Percentiles rank a stretch among this genome's conserved stretches.
These are phyloP conservation scores for Debaryomyces castellii DNA, from an alignment of 805 yeast species.

Conservation along the genomic window DNA sequence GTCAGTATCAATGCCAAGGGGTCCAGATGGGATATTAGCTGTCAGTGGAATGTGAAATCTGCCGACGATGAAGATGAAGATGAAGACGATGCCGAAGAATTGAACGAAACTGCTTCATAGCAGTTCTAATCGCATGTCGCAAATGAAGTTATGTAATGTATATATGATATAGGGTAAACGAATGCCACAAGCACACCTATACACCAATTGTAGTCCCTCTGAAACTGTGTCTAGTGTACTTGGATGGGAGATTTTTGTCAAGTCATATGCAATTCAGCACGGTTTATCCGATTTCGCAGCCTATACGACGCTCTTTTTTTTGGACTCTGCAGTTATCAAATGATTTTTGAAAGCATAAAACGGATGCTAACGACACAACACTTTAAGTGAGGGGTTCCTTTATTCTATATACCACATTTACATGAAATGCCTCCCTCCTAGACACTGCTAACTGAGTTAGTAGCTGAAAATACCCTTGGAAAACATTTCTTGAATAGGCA, in stretches of 20 bases:
- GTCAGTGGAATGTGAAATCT: slow-evolving; percentile 72
- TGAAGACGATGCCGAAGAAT: neutral
- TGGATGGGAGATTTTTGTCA: no score
- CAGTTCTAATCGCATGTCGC: no score
- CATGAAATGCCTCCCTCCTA: no score
- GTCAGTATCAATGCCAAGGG: slow-evolving; percentile 87
- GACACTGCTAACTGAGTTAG: no score
- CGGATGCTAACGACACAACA: no score
- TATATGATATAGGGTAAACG: neutral
- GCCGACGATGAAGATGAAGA: slow-evolving; percentile 22
- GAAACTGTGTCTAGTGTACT: no score
- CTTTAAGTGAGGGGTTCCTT: no score
- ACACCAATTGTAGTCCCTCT: no score
- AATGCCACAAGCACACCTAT: neutral
- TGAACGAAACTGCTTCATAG: neutral
- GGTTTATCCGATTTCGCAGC: neutral
- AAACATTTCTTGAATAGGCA: neutral
- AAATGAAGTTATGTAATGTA: neutral
- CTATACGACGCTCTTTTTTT: neutral
- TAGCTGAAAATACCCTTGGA: no score
- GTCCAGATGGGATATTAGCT: slow-evolving; percentile 85
- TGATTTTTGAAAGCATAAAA: no score
- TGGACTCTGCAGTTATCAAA: no score
- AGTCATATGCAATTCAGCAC: neutral
- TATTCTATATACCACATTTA: no score